Evolutionary conservation across 2,329 filamentous ascomycete genomes (phyloP), one percentile per base, ranked within the genome.

Genomic region (Aspergillus latus): DNA sequence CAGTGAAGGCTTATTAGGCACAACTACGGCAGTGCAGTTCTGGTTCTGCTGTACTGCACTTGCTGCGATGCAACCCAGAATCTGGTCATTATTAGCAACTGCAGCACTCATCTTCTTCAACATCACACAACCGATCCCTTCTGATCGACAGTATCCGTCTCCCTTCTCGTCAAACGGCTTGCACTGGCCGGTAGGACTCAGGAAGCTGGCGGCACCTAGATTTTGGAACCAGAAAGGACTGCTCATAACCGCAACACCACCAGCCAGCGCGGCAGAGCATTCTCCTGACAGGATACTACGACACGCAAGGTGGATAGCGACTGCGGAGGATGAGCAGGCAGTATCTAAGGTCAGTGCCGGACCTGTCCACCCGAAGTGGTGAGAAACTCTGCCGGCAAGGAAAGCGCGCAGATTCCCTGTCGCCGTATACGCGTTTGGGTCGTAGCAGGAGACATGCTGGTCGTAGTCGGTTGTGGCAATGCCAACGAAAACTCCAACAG

Each of bases 131-230:
- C 68, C 79, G 30, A 72, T 67, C 3, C 73, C 80, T 54, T 83
- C 81, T 0, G 70, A 78, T 5, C 81, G 75, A 52, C 78, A 81
- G 60, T 82, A 83, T 1, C 81, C 80, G 62, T 82, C 78, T 0
- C 78, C 80, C 6, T 65, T 57, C 6, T 71, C 68, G 48, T 80
- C 77, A 53, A 79, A 81, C 1, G 78, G 69, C 48, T 78, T 79
- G 56, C 79, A 83, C 10, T 73, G 67, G 0, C 80, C 80, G 2
- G 74, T 78, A 0, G 69, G 68, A 28, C 73, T 78, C 0, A 81
- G 61, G 55, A 82, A 80, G 1, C 66, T 66, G 1, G 69, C 78
- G 0, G 60, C 67, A 5, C 64, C 71, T 2, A 80, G 53, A 32
- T 62, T 64, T 15, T 65, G 62, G 34, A 54, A 64, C 56, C 39